Evolutionary conservation across 108 stramenopile species (phyloP).

Genomic region (Pseudonitzschia multiseries): DNA sequence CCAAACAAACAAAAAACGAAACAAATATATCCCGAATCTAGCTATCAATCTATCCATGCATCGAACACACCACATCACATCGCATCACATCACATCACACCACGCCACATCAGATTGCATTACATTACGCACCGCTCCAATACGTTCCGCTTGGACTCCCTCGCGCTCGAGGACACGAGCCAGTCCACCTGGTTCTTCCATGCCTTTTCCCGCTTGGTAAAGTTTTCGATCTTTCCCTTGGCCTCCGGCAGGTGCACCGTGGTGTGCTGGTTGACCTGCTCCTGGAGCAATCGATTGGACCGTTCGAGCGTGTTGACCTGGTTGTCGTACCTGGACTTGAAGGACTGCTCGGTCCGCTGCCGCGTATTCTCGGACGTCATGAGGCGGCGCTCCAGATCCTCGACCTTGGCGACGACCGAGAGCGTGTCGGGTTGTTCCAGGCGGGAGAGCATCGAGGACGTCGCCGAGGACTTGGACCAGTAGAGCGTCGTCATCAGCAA

Average conservation of each 20-base stretch:
- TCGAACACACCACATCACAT: neutral
- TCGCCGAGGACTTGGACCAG: neutral
- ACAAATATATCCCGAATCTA: no score
- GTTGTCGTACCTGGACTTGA: neutral
- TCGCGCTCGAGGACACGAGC: slow-evolving; percentile 35
- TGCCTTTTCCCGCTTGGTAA: slow-evolving; percentile 49
- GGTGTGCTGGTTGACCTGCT: slow-evolving; percentile 18
- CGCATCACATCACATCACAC: neutral
- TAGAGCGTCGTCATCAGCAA: slow-evolving; percentile 4
- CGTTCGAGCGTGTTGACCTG: slow-evolving; percentile 10
- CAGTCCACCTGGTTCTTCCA: slow-evolving; percentile 48
- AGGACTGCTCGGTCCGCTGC: neutral
- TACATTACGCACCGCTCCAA: slow-evolving; percentile 64
- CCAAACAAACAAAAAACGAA: no score
- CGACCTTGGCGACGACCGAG: neutral
- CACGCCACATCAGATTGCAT: no score
- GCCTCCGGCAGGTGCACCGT: slow-evolving; percentile 26
- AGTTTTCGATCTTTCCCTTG: slow-evolving; percentile 18
- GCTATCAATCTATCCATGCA: no score
- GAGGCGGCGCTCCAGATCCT: neutral
- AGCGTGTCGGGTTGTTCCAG: neutral
- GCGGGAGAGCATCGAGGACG: neutral
- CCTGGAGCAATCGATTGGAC: slow-evolving; percentile 14
- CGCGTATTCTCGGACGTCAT: neutral
- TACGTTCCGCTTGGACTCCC: slow-evolving; percentile 48